These are phyloP conservation scores for Wallacemonas sp. DNA, from an alignment of 208 protist genomes.

Conservation along the genomic window DNA sequence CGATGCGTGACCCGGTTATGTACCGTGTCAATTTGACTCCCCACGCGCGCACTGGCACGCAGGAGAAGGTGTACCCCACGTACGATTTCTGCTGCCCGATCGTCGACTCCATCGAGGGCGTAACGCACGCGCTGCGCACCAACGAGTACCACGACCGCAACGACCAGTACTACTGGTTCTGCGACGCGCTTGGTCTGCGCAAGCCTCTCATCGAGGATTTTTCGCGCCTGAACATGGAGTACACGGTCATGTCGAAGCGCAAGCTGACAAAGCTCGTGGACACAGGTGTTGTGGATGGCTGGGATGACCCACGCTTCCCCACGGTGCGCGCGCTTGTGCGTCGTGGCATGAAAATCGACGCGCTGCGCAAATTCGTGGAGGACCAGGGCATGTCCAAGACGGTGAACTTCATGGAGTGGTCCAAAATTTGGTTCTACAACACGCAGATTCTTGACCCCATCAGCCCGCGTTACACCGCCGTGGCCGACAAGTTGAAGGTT, in stretches of 20 bases:
- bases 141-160: slow-evolving; percentile 99
- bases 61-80: slow-evolving; percentile 96
- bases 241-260: slow-evolving; percentile 99
- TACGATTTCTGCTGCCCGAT: slow-evolving; percentile 99
- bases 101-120: slow-evolving; percentile 98
- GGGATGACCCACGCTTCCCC: slow-evolving; percentile 99
- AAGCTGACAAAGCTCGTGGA: slow-evolving; percentile 98
- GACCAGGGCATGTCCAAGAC: slow-evolving; percentile 97
- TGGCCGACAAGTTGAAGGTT: slow-evolving; percentile 82
- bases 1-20: slow-evolving; percentile 98
- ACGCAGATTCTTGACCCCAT: slow-evolving; percentile 97
- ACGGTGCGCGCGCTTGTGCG: slow-evolving; percentile 97
- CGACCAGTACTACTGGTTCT: slow-evolving; percentile 97
- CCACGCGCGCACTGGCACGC: slow-evolving; percentile 92
- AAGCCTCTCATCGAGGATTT: slow-evolving; percentile 96
- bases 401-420: slow-evolving; percentile 98
- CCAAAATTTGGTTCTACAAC: slow-evolving; percentile 99
- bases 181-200: slow-evolving; percentile 89
- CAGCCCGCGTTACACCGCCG: slow-evolving; percentile 96
- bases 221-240: slow-evolving; percentile 98
- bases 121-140: slow-evolving; percentile 98
- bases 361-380: slow-evolving; percentile 96
- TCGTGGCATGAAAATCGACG: slow-evolving; percentile 97
- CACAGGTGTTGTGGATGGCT: slow-evolving; percentile 95
- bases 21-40: slow-evolving; percentile 95